Conservation (phyloP, 805 yeast genomes). For the Cyberlindnera veronae region DNA sequence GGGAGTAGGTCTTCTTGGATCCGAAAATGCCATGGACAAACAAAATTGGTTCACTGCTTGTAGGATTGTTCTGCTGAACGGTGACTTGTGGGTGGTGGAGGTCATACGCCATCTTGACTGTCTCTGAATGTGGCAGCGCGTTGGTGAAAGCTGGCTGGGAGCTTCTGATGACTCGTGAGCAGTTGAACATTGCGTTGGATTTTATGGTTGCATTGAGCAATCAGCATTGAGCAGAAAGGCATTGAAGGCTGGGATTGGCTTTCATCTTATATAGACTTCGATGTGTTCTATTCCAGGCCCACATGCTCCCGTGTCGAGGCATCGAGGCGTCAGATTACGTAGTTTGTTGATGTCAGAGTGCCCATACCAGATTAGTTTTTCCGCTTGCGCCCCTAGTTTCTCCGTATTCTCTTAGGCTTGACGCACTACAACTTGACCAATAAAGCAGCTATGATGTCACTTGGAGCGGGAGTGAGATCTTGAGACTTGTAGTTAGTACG, state of each 20-base stretch:
- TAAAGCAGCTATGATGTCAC: too few relatives aligned
- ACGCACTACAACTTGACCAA: too few relatives aligned
- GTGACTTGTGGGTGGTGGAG: slow-evolving; percentile 27
- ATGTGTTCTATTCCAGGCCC: too few relatives aligned
- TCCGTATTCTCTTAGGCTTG: too few relatives aligned
- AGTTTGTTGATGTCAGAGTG: too few relatives aligned
- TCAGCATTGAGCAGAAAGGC: background rate
- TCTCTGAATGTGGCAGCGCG: slow-evolving; percentile 56
- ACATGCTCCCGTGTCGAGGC: too few relatives aligned
- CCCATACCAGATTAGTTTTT: too few relatives aligned
- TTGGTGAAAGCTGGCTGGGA: slow-evolving; percentile 74
- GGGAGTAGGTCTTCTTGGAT: slow-evolving; percentile 38
- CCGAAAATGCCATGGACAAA: slow-evolving; percentile 52
- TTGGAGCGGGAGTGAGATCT: too few relatives aligned
- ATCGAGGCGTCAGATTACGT: too few relatives aligned
- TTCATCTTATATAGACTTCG: too few relatives aligned
- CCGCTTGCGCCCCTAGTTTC: too few relatives aligned
- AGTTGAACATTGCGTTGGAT: slow-evolving; percentile 15
- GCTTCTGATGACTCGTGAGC: slow-evolving; percentile 56
- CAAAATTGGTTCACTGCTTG: slow-evolving; percentile 33
- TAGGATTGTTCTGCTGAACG: slow-evolving; percentile 20
- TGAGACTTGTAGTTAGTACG: too few relatives aligned
- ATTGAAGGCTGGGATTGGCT: background rate
- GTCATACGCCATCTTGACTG: slow-evolving; percentile 29
- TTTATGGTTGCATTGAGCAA: background rate